Evolutionary conservation across 768 basidiomycete species (phyloP).

Genomic region (Suillus spraguei): DNA sequence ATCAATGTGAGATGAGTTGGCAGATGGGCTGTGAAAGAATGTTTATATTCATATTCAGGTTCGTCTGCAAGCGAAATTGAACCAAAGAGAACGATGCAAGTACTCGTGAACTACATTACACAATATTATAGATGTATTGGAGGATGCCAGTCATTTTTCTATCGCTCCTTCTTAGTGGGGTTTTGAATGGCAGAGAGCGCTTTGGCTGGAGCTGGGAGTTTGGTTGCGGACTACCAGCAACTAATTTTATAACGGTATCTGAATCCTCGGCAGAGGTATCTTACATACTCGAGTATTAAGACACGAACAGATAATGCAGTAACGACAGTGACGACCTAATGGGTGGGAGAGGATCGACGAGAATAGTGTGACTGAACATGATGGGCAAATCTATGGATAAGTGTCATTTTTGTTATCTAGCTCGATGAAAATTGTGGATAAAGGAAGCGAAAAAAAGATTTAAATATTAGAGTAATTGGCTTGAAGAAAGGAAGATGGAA

Average conservation of each 20-base stretch:
- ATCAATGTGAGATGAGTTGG: too few relatives aligned
- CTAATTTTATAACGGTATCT: neutral
- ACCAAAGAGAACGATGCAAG: too few relatives aligned
- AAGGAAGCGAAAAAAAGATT: constrained; percentile 12
- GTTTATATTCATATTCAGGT: too few relatives aligned
- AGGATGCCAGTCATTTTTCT: too few relatives aligned
- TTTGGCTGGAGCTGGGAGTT: too few relatives aligned
- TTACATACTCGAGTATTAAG: neutral
- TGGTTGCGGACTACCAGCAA: too few relatives aligned
- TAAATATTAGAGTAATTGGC: constrained; percentile 12
- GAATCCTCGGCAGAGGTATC: neutral
- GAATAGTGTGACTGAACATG: neutral
- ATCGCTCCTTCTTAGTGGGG: too few relatives aligned
- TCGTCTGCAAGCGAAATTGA: too few relatives aligned
- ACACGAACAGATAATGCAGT: neutral
- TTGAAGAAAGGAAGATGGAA: constrained; percentile 18
- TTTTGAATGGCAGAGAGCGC: too few relatives aligned
- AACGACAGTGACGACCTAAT: constrained; percentile 7
- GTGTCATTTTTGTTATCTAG: neutral
- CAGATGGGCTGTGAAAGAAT: too few relatives aligned
- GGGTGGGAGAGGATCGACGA: neutral
- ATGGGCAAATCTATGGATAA: neutral
- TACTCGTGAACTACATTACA: too few relatives aligned
- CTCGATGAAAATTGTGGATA: constrained; percentile 14
- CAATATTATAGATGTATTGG: too few relatives aligned